Evolutionary conservation across 208 protist genomes (phyloP), one percentile per base, ranked within the genome.

Genomic region (Plasmodiophora brassicae): DNA sequence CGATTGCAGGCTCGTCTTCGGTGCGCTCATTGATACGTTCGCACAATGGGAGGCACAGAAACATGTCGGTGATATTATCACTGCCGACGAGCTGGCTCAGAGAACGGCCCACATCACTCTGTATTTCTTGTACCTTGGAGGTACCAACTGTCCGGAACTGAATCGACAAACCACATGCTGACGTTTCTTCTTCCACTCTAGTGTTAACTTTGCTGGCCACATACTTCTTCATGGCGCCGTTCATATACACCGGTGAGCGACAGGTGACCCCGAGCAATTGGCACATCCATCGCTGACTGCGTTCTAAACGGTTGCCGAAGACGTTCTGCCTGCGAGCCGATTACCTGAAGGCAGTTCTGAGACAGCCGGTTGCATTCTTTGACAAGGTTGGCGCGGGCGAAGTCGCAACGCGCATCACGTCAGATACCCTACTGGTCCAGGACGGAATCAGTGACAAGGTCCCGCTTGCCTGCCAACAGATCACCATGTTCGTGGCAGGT

Each of bases 371-470:
- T n/a, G 41, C 83, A 14, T 86, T 22, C 28, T 86, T 54, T 46
- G 83, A 86, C 41, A 86, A 54, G 20, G 83, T 78, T 32, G 65
- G 65, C 32, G 65, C 65, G 32, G 65, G 65, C 32, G 65, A 78
- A 32, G n/a, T 78, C 65, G 41, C 65, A 14, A 78, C 65, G 5
- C 65, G 65, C 32, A 14, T 78, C 20, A 78, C 65, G 5, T 38
- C 14, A 38, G 65, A 78, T 32, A 78, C 65, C 20, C n/a, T 78
- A 38, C n/a, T 78, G 14, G 41, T 78, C 20, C 65, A 78, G 41
- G 65, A 78, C n/a, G 65, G 32, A 44, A 32, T 78, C n/a, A 78
- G 65, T 32, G 65, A 78, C 32, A 78, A 78, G 65, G 65, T 78
- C n/a, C n/a, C n/a, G n/a, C n/a, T n/a, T n/a, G n/a, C n/a, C 20